These are phyloP conservation scores for Thalassiosira tumida DNA, from an alignment of 352 stramenopile genomes.

Conservation along the genomic window DNA sequence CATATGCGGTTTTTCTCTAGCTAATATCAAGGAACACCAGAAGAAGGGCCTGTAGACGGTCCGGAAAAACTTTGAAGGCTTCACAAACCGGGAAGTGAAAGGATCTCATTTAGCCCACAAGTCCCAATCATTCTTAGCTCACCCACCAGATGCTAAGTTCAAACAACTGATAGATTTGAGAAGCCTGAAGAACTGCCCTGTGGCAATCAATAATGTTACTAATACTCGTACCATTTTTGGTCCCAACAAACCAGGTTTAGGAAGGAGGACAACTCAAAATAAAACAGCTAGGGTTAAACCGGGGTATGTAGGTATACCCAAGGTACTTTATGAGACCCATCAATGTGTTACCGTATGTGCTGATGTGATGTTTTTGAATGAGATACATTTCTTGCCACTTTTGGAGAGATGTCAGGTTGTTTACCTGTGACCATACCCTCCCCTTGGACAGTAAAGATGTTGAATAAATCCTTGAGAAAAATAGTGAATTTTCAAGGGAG, in stretches of 20 bases:
- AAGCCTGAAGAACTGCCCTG: conserved; percentile 52
- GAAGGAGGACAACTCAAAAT: not conserved
- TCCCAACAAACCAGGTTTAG: not conserved
- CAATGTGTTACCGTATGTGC: conserved; percentile 1
- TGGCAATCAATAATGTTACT: not conserved
- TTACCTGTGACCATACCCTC: conserved; percentile 30
- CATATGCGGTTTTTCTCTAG: not conserved
- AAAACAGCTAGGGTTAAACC: not conserved
- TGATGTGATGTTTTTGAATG: conserved; percentile 35
- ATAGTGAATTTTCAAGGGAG: conserved; percentile 19
- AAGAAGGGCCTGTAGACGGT: conserved; percentile 42
- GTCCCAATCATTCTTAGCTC: conserved; percentile 42
- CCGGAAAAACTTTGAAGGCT: conserved; percentile 50
- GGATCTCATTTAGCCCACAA: conserved; percentile 46
- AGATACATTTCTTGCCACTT: not conserved
- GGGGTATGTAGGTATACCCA: not conserved
- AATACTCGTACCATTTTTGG: conserved; percentile 20
- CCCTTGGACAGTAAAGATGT: conserved; percentile 8
- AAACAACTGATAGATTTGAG: conserved; percentile 39
- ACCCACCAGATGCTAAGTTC: conserved; percentile 28
- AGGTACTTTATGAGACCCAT: not conserved
- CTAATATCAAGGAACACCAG: too few relatives aligned
- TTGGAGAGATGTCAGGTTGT: conserved; percentile 14
- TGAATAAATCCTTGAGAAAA: conserved; percentile 17
- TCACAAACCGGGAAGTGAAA: conserved; percentile 39